Evolutionary conservation across 352 stramenopile genomes (phyloP), one percentile per base, ranked within the genome.

Genomic region (Globisporangium acanthophoron): DNA sequence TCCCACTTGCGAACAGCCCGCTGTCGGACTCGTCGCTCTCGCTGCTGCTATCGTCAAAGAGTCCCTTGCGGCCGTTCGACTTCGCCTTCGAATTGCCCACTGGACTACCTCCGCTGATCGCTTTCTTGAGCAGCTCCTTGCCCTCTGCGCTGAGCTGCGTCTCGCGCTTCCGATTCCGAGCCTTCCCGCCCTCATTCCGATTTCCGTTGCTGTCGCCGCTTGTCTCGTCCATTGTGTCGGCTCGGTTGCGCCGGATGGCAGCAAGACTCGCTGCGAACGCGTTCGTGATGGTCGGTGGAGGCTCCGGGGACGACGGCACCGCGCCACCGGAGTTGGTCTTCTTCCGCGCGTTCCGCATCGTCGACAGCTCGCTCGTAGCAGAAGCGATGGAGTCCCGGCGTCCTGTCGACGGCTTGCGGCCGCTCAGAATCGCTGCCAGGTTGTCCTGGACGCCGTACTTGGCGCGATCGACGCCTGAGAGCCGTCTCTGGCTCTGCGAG

Each of bases 41-140:
- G 40, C 74, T 85, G 67, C 70, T 85, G 52, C 82, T 94, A 39
- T 90, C 84, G 61, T 94, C 85, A 65, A 94, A 94, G 1, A 94
- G 61, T 5, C 82, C 82, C 49, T 74, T 88, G 2, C 82, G 74
- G 50, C 77, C 75, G 7, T 12, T 21, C n/a, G 16, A 20, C 73
- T 46, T 53, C 63, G 65, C 15, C 59, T 15, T 15, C 73, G 71
- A 21, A 69, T 76, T n/a, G 54, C 52, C 20, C 50, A 39, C 48
- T 20, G 56, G 37, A n/a, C 44, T 45, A 12, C 67, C 69, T n/a
- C 52, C 52, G 16, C 58, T 59, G 21, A 92, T 85, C 9, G 79
- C 83, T 49, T 88, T 86, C 56, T 85, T 73, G 37, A 88, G 58
- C 4, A 93, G 76, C n/a, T 75, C 69, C 35, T 93, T 93, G 11